Base-by-base conservation (phyloP, 371 early-diverging fungal species). In the Batkoa obscura region DNA sequence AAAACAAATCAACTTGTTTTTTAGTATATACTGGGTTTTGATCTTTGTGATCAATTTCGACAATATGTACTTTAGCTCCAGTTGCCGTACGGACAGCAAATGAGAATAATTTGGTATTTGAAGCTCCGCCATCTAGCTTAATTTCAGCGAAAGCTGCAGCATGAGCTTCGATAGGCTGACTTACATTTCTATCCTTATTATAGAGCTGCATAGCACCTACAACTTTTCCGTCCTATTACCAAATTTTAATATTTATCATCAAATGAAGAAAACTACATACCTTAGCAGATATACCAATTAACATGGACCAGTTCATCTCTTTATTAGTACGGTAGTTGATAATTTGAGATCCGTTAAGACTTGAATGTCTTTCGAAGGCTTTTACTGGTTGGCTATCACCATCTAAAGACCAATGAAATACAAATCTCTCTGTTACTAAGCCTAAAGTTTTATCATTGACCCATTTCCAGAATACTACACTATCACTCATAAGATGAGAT, bases 401-500 rank as follows among this genome's bases (percentile, higher is more conserved):
- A 59, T 96, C 94, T 59, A 96, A 84, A 31, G 90, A 81, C 98
- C 98, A 97, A 67, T 94, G 93, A 73, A 83, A 94, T 9, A 95
- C 97, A 30, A 84, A 65, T 0, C 73, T 79, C 36, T 78, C 80
- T 9, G 95, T 94, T 30, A 96, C 89, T 47, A 96, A 68, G n/a
- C 90, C 94, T 48, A 96, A 67, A n/a, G 82, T 83, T 58, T 75
- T 84, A 43, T 74, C 58, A 31, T 86, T 80, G 55, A 94, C 76
- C 97, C 97, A 97, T 62, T 85, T 92, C 97, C 98, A 97, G 65
- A 83, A 96, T 39, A 84, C 78, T 56, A 97, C 86, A 60, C 96
- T 97, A 54, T 96, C 97, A 54, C 71, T 66, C 92, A 92, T 90
- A 57, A 73, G 52, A 63, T 88, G 82, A 32, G 94, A 78, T 74